phyloP scores from a whole-genome alignment of 78 protist genomes.

The Protostelium mycophagum region DNA sequence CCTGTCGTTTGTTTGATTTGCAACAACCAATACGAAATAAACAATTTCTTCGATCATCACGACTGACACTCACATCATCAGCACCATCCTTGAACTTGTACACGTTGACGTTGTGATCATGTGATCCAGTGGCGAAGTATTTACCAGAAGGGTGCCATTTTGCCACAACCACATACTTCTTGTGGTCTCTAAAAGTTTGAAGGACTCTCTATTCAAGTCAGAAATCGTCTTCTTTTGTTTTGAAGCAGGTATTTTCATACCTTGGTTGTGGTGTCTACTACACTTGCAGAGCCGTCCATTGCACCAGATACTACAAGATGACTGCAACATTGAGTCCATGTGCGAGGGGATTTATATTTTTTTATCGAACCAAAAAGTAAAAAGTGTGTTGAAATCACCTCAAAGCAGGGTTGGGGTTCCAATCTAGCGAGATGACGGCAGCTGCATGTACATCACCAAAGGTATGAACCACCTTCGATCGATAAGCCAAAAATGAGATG shows the following conservation, averaged over 20 bases:
- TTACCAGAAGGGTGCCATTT: slow-evolving; percentile 51
- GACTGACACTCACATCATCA: no score
- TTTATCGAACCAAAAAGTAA: neutral
- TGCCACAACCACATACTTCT: slow-evolving; percentile 45
- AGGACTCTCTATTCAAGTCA: neutral
- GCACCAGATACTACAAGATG: slow-evolving; percentile 32
- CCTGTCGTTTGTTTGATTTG: no score
- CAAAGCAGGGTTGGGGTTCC: slow-evolving; percentile 37
- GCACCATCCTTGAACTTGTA: neutral
- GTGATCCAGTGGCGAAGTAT: slow-evolving; percentile 45
- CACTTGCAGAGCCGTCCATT: slow-evolving; percentile 27
- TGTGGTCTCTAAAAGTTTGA: slow-evolving; percentile 33
- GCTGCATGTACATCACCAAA: slow-evolving; percentile 19
- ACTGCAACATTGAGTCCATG: neutral
- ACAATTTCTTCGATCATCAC: no score
- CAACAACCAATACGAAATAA: no score
- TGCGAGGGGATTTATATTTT: neutral
- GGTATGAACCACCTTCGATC: slow-evolving; percentile 11
- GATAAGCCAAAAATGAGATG: neutral
- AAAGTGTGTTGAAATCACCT: neutral
- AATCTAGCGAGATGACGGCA: slow-evolving; percentile 49
- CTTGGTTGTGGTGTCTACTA: slow-evolving; percentile 16
- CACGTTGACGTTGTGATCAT: slow-evolving; percentile 27
- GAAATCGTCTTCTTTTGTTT: no score
- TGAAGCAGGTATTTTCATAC: neutral